Evolutionary conservation across 331 rosid species (phyloP).

Genomic region (Acacia concinna): DNA sequence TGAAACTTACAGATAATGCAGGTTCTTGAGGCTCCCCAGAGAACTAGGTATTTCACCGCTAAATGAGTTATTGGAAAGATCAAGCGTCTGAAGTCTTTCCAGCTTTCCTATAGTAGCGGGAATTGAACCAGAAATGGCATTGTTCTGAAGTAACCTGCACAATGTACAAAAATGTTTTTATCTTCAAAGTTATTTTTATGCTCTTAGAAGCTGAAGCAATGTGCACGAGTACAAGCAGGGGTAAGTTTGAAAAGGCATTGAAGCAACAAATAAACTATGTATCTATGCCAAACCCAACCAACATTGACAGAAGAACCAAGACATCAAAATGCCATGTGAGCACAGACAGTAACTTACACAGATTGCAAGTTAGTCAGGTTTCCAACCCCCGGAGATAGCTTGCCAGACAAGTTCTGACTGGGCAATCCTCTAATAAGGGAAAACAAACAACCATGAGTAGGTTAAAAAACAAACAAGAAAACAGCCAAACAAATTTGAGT

Average conservation of each 20-base stretch:
- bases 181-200: background rate
- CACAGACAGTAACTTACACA: slow-evolving; percentile 61
- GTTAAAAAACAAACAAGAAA: slow-evolving; percentile 7
- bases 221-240: background rate
- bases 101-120: slow-evolving; percentile 74
- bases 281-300: slow-evolving; percentile 21
- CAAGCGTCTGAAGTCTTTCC: slow-evolving; percentile 87
- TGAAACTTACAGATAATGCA: slow-evolving; percentile 86
- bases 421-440: slow-evolving; percentile 74
- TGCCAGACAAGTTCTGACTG: slow-evolving; percentile 94
- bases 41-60: slow-evolving; percentile 79
- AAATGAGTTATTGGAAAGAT: slow-evolving; percentile 81
- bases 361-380: slow-evolving; percentile 84
- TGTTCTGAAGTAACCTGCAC: slow-evolving; percentile 91
- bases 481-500: background rate
- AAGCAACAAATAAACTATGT: slow-evolving; percentile 12
- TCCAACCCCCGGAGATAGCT: slow-evolving; percentile 82
- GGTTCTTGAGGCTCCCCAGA: slow-evolving; percentile 74
- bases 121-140: slow-evolving; percentile 80
- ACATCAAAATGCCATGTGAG: background rate
- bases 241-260: background rate
- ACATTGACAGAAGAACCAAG: slow-evolving; percentile 1
- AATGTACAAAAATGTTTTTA: slow-evolving; percentile 1
- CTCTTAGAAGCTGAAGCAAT: slow-evolving; percentile 3
- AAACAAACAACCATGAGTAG: background rate